Conservation (phyloP, 371 early-diverging fungal genomes). For the Mycotypha africana region DNA sequence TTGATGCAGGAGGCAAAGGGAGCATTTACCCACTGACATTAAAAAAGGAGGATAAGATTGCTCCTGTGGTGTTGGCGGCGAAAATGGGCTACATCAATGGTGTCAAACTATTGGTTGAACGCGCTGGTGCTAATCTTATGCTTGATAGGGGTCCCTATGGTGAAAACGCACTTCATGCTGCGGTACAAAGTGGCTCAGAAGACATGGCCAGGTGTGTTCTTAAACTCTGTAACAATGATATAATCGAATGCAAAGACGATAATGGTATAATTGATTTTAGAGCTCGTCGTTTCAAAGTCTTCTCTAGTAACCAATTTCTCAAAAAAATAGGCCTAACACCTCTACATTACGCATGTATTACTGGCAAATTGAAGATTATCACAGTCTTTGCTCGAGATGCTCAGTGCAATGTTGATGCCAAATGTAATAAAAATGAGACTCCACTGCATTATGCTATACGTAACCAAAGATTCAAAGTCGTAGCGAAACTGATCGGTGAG, state of each 20-base stretch:
- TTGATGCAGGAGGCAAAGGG: constrained; percentile 34
- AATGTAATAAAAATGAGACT: constrained; percentile 33
- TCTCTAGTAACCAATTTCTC: neutral
- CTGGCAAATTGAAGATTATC: constrained; percentile 23
- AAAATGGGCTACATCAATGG: constrained; percentile 28
- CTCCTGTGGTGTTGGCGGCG: constrained; percentile 35
- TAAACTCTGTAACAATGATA: constrained; percentile 7
- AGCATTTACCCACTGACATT: constrained; percentile 21
- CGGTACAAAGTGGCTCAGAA: constrained; percentile 21
- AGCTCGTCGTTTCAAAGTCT: neutral
- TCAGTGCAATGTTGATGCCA: constrained; percentile 10
- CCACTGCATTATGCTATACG: constrained; percentile 42
- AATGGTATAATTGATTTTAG: constrained; percentile 13
- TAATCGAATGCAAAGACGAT: constrained; percentile 22
- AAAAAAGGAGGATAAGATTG: constrained; percentile 11
- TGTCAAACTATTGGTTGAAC: constrained; percentile 25
- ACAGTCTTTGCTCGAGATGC: constrained; percentile 23
- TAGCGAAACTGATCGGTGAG: constrained; percentile 24
- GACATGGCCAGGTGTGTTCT: constrained; percentile 23
- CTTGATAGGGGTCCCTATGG: constrained; percentile 22
- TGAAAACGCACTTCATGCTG: constrained; percentile 33
- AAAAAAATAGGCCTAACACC: constrained; percentile 35
- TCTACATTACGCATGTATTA: constrained; percentile 40
- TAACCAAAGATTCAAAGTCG: constrained; percentile 18
- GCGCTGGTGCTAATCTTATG: constrained; percentile 16